Evolutionary conservation across 768 basidiomycete genomes (phyloP), one percentile per base, ranked within the genome.

Genomic region (Suillus decipiens): DNA sequence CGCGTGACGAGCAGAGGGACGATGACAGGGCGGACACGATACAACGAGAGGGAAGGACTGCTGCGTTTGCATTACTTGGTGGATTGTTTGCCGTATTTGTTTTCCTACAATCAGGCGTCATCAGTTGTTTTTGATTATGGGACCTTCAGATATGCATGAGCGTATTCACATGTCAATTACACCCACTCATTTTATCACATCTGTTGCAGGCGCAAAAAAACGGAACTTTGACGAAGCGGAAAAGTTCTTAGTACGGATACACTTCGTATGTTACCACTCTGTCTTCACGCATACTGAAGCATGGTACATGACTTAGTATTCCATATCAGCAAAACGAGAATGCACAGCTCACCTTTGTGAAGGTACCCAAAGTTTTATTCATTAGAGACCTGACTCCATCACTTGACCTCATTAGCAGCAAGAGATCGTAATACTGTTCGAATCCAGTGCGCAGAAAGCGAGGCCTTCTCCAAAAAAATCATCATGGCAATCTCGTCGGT

Each of bases 371-470:
- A 28, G 28, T 28, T 28, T 28, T 28, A 1, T 28, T 28, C 28
- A 28, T 28, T 28, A 96, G 72, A 42, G 88, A 89, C 78, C 3
- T 28, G 43, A 96, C 87, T 15, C 92, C 93, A 11, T 86, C 89
- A 3, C 79, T 91, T 94, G 22, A 83, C 86, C 75, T 95, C 94
- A 70, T 95, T 92, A 1, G 88, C 91, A 22, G 84, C 82, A 3
- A 95, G 88, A 0, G 88, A 86, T 33, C 86, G 83, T 63, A 86
- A 87, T 5, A 86, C 80, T 3, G 84, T 87, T 83, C n/a, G 66
- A 67, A 28, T 70, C 66, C 0, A 77, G 73, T 72, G 69, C 5
- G 78, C 74, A 10, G 70, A 69, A 24, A 67, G 62, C 8, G 64
- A 67, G 10, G 1, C 12, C 67, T 14, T 60, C 63, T 2, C 63